Evolutionary conservation across 1,139 yeast genomes (phyloP).

Genomic region (Hyphopichia wangnamkhiaoensis): DNA sequence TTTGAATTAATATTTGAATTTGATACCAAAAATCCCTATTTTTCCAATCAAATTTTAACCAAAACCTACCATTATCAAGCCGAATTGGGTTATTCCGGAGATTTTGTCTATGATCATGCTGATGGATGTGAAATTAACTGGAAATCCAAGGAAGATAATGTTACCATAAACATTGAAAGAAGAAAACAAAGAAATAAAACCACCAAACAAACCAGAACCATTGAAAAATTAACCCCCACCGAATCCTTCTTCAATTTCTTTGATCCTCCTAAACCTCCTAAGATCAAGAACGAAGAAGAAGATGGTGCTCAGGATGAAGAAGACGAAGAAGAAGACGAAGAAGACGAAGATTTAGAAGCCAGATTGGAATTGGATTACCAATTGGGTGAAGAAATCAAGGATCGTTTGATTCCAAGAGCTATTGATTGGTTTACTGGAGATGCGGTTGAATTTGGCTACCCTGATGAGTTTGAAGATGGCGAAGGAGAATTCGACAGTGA

Average conservation of each 20-base stretch:
- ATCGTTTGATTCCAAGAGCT: constrained; percentile 92
- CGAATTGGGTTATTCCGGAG: constrained; percentile 93
- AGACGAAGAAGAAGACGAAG: constrained; percentile 58
- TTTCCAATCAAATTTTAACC: constrained; percentile 67
- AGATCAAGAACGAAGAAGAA: constrained; percentile 42
- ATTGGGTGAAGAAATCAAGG: constrained; percentile 95
- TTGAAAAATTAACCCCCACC: constrained; percentile 89
- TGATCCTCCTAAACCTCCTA: constrained; percentile 86
- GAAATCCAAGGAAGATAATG: constrained; percentile 78
- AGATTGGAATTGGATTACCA: constrained; percentile 91
- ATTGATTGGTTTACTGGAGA: constrained; percentile 98
- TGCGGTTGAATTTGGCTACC: constrained; percentile 67
- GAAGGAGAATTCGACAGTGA: constrained; percentile 52
- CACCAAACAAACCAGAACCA: constrained; percentile 95
- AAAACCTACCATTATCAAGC: constrained; percentile 94
- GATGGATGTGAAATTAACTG: constrained; percentile 88
- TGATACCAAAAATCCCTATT: constrained; percentile 67
- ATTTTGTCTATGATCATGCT: constrained; percentile 95
- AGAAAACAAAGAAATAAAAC: constrained; percentile 97
- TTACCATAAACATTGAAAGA: constrained; percentile 85
- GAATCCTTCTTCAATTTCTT: constrained; percentile 96
- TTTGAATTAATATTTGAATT: constrained; percentile 85
- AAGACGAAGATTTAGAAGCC: constrained; percentile 75
- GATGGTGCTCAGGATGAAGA: constrained; percentile 55
- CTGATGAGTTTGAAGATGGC: constrained; percentile 48